These are phyloP conservation scores for Vigna nakashimae DNA, from an alignment of 306 rosid species.

Conservation along the genomic window DNA sequence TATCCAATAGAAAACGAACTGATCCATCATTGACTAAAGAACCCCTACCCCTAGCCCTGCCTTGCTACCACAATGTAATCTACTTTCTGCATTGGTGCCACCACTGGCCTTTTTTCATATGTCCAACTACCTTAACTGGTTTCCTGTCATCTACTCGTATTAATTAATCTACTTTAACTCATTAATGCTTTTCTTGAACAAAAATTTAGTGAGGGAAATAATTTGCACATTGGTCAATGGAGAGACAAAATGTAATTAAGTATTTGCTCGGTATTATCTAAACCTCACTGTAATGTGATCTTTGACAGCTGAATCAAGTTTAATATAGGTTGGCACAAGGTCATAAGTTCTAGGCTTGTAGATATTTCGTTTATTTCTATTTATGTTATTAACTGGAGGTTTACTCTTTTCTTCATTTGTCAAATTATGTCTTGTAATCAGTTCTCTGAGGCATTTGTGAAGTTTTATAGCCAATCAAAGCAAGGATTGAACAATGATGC, in stretches of 20 bases:
- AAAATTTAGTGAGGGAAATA: background rate
- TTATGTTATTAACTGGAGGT: conserved; percentile 15
- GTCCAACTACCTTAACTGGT: no score
- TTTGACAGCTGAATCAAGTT: background rate
- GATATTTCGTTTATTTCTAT: conserved; percentile 27
- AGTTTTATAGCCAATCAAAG: conserved; percentile 79
- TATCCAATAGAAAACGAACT: background rate
- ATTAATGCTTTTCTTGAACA: background rate
- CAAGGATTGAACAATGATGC: conserved; percentile 67
- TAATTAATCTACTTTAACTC: no score
- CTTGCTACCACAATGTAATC: no score
- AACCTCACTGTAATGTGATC: background rate
- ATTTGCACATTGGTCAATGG: background rate
- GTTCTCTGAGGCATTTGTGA: conserved; percentile 96
- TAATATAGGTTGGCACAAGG: background rate
- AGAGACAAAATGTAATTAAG: background rate
- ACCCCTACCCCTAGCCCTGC: no score
- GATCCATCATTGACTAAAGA: background rate
- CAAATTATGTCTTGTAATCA: conserved; percentile 42
- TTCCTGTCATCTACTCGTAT: no score
- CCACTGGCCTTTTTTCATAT: no score
- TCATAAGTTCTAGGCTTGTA: background rate
- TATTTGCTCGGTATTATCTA: background rate
- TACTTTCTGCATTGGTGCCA: no score
- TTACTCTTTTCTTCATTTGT: conserved; percentile 20